Evolutionary conservation across 768 basidiomycete species (phyloP).

Genomic region (Peribolospora baueri): DNA sequence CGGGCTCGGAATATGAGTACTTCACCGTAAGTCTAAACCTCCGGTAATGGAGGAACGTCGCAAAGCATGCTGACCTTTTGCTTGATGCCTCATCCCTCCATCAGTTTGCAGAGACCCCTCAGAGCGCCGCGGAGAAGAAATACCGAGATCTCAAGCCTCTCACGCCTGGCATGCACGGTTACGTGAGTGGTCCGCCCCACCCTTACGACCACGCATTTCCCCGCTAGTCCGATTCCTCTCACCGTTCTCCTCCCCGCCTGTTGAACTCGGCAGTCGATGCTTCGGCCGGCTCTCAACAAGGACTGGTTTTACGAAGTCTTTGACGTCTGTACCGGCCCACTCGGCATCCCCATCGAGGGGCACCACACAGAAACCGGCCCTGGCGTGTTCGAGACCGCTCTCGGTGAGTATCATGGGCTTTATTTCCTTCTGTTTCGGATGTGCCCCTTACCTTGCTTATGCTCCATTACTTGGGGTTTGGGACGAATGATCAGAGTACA

Average conservation of each 20-base stretch:
- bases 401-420: neutral
- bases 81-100: neutral
- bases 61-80: neutral
- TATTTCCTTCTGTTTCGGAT: neutral
- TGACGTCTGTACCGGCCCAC: constrained; percentile 28
- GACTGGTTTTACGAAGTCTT: constrained; percentile 76
- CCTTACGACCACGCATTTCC: too few relatives aligned
- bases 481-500: constrained; percentile 28
- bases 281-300: constrained; percentile 33
- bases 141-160: constrained; percentile 50
- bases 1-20: constrained; percentile 78
- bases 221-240: too few relatives aligned
- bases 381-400: constrained; percentile 20
- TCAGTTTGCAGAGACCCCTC: constrained; percentile 43
- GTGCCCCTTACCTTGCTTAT: constrained; percentile 10
- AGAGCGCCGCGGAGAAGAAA: constrained; percentile 47
- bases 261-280: neutral
- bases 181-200: constrained; percentile 23
- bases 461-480: constrained; percentile 36
- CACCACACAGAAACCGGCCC: constrained; percentile 69
- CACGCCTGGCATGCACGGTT: constrained; percentile 94
- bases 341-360: constrained; percentile 60
- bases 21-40: constrained; percentile 9
- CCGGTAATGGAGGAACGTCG: neutral
- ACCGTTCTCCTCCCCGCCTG: too few relatives aligned